phyloP scores from a whole-genome alignment of 495 filamentous ascomycete genomes.

The Podospora sp. region DNA sequence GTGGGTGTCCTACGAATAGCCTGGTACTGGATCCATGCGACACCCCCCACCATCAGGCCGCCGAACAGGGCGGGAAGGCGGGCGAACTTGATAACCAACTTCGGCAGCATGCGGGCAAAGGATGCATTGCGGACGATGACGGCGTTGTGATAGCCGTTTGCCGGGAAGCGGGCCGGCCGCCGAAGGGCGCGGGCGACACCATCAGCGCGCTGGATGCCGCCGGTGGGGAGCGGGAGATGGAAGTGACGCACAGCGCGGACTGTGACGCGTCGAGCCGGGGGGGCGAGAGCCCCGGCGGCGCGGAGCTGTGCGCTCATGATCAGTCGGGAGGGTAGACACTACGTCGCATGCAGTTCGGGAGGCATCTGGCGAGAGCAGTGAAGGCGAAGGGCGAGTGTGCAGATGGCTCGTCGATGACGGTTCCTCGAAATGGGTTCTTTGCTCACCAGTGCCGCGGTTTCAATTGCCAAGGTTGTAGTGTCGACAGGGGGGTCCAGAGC shows the following conservation, averaged over 20 bases:
- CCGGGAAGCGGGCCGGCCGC: constrained; percentile 71
- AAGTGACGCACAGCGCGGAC: constrained; percentile 66
- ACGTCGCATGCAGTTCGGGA: constrained; percentile 25
- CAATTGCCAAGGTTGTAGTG: constrained; percentile 4
- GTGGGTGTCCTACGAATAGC: constrained; percentile 70
- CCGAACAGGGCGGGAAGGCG: constrained; percentile 89
- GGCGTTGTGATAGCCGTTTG: constrained; percentile 81
- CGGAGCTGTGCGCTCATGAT: constrained; percentile 84
- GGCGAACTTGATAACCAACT: constrained; percentile 82
- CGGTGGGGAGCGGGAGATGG: constrained; percentile 58
- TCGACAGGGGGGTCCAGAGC: constrained; percentile 9
- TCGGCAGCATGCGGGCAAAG: constrained; percentile 83
- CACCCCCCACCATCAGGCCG: constrained; percentile 78
- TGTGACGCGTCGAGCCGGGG: constrained; percentile 60
- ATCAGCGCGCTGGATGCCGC: constrained; percentile 70
- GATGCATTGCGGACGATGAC: constrained; percentile 83
- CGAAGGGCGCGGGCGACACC: constrained; percentile 59
- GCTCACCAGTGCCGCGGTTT: constrained; percentile 9
- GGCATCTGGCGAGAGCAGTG: constrained; percentile 12
- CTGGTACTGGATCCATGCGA: constrained; percentile 95
- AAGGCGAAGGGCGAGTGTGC: neutral
- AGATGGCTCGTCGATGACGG: neutral
- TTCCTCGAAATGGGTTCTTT: neutral
- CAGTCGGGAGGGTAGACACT: constrained; percentile 18
- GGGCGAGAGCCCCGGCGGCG: constrained; percentile 65